Percentiles rank a stretch among this genome's conserved stretches.
These are phyloP conservation scores for Nakaseomyces bracarensis DNA, from an alignment of 1,139 yeast species.

Conservation along the genomic window DNA sequence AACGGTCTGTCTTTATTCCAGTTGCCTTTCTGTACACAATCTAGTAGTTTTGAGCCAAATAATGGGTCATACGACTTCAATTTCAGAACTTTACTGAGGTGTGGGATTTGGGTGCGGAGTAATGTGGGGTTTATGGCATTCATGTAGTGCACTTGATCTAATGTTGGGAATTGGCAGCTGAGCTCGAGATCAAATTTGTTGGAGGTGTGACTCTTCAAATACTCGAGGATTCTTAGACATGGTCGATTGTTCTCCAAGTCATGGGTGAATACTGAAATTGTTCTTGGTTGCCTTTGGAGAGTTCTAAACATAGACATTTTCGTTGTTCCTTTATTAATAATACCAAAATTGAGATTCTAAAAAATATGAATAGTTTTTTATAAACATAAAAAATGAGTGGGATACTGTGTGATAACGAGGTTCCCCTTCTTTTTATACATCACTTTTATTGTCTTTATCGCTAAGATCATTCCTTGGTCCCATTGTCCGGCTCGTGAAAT, in stretches of 20 bases:
- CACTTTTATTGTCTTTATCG: no score
- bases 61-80: conserved; percentile 16
- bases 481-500: no score
- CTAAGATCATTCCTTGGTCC: no score
- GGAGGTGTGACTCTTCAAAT: conserved; percentile 15
- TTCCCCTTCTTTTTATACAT: no score
- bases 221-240: conserved; percentile 15
- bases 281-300: conserved; percentile 23
- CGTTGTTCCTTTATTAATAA: no score
- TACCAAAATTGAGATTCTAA: no score
- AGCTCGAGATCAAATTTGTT: conserved; percentile 19
- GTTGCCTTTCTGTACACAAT: conserved; percentile 15
- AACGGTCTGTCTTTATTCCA: conserved; percentile 22
- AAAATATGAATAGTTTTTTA: no score
- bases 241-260: conserved; percentile 16
- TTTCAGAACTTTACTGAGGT: conserved; percentile 15
- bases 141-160: conserved; percentile 27
- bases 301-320: conserved; percentile 26
- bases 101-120: conserved; percentile 18
- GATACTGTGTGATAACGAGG: no score
- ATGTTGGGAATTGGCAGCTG: conserved; percentile 23
- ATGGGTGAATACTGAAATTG: conserved; percentile 24
- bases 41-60: conserved; percentile 20
- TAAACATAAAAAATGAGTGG: no score
- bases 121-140: conserved; percentile 14